These are phyloP conservation scores for Penstemon eatonii DNA, from an alignment of 257 asterid species.

Conservation along the genomic window DNA sequence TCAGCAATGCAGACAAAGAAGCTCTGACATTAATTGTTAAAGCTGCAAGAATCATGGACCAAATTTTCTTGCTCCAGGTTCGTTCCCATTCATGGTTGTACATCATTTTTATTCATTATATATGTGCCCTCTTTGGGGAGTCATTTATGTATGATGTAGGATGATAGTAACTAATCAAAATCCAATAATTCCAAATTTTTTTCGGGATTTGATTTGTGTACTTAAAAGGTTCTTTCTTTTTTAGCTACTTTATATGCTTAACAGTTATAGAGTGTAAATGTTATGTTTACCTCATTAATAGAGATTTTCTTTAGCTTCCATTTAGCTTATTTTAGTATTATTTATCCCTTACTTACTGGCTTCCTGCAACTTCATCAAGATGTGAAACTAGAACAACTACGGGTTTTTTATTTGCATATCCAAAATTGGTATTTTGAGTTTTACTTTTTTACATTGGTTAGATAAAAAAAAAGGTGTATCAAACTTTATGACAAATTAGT, in stretches of 20 bases:
- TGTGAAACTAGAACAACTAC: background rate
- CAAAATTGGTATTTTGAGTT: background rate
- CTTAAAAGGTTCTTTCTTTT: background rate
- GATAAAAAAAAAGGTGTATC: background rate
- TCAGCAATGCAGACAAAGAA: constrained; percentile 71
- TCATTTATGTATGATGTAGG: constrained; percentile 1
- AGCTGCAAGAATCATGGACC: constrained; percentile 83
- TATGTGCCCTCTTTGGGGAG: too few species aligned
- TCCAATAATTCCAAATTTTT: background rate
- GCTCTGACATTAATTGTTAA: constrained; percentile 57
- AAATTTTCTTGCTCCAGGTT: constrained; percentile 83
- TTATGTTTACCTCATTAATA: background rate
- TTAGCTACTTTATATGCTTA: background rate
- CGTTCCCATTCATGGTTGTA: constrained; percentile 6
- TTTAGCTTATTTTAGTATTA: background rate
- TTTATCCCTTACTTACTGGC: constrained; percentile 5
- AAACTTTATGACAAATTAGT: background rate
- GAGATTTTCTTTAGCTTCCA: constrained; percentile 20
- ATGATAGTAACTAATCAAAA: background rate
- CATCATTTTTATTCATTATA: background rate
- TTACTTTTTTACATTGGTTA: background rate
- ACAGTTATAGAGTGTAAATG: background rate
- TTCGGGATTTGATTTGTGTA: constrained; percentile 5
- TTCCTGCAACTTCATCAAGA: constrained; percentile 11
- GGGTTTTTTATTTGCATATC: background rate